These are phyloP conservation scores for Gynostemma pentaphyllum DNA, from an alignment of 306 rosid species.

Conservation along the genomic window DNA sequence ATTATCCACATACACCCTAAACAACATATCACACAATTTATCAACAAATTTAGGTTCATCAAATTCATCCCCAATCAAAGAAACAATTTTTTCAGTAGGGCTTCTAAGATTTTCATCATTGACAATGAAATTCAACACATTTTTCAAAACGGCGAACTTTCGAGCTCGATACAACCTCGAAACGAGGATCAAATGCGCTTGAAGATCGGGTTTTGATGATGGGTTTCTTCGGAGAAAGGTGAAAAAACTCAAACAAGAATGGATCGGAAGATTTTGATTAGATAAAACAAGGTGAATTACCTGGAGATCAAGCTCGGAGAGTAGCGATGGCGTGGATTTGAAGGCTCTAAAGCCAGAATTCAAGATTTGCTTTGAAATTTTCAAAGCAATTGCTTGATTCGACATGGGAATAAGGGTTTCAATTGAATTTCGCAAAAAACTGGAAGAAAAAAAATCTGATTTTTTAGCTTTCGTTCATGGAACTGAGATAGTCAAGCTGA, in stretches of 20 bases:
- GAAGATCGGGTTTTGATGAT: slow-evolving; percentile 43
- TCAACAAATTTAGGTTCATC: slow-evolving; percentile 21
- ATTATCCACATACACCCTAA: slow-evolving; percentile 51
- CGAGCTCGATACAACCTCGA: slow-evolving; percentile 33
- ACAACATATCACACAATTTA: slow-evolving; percentile 59
- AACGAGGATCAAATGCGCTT: slow-evolving; percentile 37
- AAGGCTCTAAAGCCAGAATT: slow-evolving; percentile 22
- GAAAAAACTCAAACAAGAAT: slow-evolving; percentile 39
- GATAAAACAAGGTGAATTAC: slow-evolving; percentile 46
- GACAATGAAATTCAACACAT: slow-evolving; percentile 29
- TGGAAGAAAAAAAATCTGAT: no score
- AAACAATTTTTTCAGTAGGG: slow-evolving; percentile 17
- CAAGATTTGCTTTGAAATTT: slow-evolving; percentile 22
- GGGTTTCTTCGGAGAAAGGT: slow-evolving; percentile 29
- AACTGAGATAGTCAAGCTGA: background rate
- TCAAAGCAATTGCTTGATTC: slow-evolving; percentile 26
- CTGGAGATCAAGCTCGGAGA: slow-evolving; percentile 33
- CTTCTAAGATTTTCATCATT: slow-evolving; percentile 6
- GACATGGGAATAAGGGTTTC: slow-evolving; percentile 8
- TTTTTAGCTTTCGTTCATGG: background rate
- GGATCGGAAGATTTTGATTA: slow-evolving; percentile 29
- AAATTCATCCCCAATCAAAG: slow-evolving; percentile 24
- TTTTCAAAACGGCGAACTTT: slow-evolving; percentile 37
- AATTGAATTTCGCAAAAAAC: no score
- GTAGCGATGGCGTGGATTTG: slow-evolving; percentile 20